Evolutionary conservation across 2,329 filamentous ascomycete genomes (phyloP).

Genomic region (Pseudogymnoascus sp.): DNA sequence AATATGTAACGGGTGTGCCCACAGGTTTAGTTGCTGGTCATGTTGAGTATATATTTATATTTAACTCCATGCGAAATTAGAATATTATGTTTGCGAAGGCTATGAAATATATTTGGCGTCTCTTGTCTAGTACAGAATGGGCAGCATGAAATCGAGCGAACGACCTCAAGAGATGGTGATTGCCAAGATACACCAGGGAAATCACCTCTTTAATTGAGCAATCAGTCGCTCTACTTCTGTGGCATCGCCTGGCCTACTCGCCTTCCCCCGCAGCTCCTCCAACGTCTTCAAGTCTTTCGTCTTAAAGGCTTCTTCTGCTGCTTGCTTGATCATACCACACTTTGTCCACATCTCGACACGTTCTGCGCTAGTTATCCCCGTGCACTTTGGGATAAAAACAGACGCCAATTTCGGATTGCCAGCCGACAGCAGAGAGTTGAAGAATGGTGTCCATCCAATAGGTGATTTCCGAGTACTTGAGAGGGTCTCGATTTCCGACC

Average conservation of each 20-base stretch:
- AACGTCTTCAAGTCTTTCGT: constrained; percentile 70
- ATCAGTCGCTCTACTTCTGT: constrained; percentile 77
- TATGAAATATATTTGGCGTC: neutral
- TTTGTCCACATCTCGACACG: constrained; percentile 90
- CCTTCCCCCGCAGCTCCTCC: constrained; percentile 63
- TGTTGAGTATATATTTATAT: neutral
- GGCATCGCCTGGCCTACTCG: constrained; percentile 56
- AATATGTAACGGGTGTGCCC: neutral
- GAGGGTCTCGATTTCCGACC: constrained; percentile 85
- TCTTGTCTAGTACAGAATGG: neutral
- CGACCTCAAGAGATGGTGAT: neutral
- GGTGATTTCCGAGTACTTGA: constrained; percentile 71
- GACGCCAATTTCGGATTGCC: constrained; percentile 83
- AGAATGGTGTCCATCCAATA: constrained; percentile 98
- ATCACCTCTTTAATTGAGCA: constrained; percentile 44
- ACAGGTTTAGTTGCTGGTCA: neutral
- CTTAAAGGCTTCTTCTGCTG: constrained; percentile 83
- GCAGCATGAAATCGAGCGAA: too few species aligned
- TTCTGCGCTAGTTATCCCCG: constrained; percentile 49
- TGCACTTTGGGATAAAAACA: constrained; percentile 81
- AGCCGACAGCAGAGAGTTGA: constrained; percentile 77
- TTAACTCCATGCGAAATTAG: neutral
- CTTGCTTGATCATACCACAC: constrained; percentile 80
- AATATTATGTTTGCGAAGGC: neutral
- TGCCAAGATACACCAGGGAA: neutral